Conservation (phyloP, 805 yeast species). For the Metschnikowia gelsemii region DNA sequence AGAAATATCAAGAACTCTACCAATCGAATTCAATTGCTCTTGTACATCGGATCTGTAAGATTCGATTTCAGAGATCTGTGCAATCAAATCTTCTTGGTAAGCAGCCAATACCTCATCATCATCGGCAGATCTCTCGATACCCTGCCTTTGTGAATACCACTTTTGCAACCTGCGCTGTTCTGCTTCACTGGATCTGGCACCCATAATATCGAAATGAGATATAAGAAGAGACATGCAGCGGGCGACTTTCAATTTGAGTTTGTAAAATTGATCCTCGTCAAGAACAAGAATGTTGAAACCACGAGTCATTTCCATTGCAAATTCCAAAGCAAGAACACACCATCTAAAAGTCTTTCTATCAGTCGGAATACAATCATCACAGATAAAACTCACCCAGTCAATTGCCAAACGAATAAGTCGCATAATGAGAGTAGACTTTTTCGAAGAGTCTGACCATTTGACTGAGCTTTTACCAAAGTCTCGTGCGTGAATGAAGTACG, state of each 20-base stretch:
- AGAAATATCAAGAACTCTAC: conserved; percentile 84
- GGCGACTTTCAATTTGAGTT: conserved; percentile 78
- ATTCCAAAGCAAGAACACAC: conserved; percentile 95
- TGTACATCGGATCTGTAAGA: conserved; percentile 46
- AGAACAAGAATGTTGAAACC: conserved; percentile 86
- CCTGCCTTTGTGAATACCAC: conserved; percentile 54
- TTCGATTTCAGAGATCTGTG: conserved; percentile 65
- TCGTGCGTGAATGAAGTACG: conserved; percentile 70
- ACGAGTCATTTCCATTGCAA: conserved; percentile 90
- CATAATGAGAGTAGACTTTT: conserved; percentile 67
- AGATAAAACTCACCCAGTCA: conserved; percentile 89
- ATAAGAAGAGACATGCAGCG: conserved; percentile 91
- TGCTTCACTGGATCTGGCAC: conserved; percentile 83
- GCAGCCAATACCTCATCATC: conserved; percentile 44
- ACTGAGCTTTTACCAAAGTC: conserved; percentile 78
- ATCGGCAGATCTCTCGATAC: conserved; percentile 45
- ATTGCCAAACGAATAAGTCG: conserved; percentile 73
- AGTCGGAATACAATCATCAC: conserved; percentile 92
- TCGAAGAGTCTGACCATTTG: conserved; percentile 58
- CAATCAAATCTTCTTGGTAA: conserved; percentile 66
- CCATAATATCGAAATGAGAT: conserved; percentile 97
- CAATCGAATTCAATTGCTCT: conserved; percentile 53
- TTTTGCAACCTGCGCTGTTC: conserved; percentile 55
- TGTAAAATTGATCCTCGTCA: conserved; percentile 70
- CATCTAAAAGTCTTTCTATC: conserved; percentile 90